Evolutionary conservation across 208 protist species (phyloP).

Genomic region (Leishmania turanica): DNA sequence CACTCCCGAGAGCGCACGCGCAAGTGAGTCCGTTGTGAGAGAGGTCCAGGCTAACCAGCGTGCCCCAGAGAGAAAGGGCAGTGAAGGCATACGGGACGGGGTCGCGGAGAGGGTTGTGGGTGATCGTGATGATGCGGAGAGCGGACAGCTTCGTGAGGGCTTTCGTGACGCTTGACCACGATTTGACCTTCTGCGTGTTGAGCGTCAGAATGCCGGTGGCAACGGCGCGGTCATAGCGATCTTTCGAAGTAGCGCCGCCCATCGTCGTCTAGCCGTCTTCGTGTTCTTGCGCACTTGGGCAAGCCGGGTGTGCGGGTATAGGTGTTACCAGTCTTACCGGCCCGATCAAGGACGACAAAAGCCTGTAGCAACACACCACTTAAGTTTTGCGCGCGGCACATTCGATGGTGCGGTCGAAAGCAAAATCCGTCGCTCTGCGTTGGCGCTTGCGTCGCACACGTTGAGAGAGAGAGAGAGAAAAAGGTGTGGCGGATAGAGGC

Average conservation of each 20-base stretch:
- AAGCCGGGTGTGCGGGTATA: not conserved
- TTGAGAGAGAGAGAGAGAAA: not conserved
- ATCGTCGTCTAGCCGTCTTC: not conserved
- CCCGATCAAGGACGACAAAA: not conserved
- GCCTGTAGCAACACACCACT: not conserved
- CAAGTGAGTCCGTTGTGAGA: conserved; percentile 40
- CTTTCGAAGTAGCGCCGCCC: conserved; percentile 5
- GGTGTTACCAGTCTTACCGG: not conserved
- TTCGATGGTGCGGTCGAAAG: not conserved
- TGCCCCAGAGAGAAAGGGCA: conserved; percentile 26
- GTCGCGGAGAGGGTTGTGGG: conserved; percentile 26
- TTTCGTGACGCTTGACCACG: conserved; percentile 32
- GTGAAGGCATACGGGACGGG: conserved; percentile 33
- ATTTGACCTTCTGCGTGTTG: conserved; percentile 11
- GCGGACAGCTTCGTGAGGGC: conserved; percentile 11
- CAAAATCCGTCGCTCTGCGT: not conserved
- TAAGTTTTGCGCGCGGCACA: not conserved
- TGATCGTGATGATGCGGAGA: conserved; percentile 33
- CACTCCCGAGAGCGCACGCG: conserved; percentile 39
- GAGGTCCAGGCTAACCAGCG: conserved; percentile 39
- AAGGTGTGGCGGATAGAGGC: not conserved
- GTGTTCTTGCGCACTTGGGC: not conserved
- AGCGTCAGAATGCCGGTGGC: conserved; percentile 41
- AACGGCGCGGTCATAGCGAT: conserved; percentile 34
- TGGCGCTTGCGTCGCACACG: not conserved